These are phyloP conservation scores for Avena sativa DNA, from an alignment of 176 grass and related monocot genomes.

Conservation along the genomic window DNA sequence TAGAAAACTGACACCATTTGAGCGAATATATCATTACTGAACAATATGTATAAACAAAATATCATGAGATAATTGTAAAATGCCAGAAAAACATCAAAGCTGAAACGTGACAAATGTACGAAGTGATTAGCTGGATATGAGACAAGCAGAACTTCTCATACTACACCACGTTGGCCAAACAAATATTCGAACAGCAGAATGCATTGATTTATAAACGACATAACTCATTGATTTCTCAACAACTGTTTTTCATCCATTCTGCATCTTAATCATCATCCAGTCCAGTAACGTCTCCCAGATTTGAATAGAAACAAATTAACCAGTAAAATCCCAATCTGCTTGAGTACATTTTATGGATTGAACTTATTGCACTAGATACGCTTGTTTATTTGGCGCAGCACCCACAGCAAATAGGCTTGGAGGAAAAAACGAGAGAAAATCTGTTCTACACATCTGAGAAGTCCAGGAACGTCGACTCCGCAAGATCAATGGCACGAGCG, in stretches of 20 bases:
- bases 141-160: background rate
- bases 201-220: background rate
- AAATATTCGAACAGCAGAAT: background rate
- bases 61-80: background rate
- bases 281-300: background rate
- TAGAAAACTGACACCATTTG: background rate
- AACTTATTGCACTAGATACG: background rate
- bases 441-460: background rate
- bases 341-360: conserved; percentile 40
- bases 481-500: conserved; percentile 78
- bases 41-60: background rate
- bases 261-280: background rate
- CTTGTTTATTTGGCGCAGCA: background rate
- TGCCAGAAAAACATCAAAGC: background rate
- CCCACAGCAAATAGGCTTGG: background rate
- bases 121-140: background rate
- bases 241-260: background rate
- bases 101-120: background rate
- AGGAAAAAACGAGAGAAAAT: background rate
- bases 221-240: background rate
- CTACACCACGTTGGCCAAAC: background rate
- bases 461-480: conserved; percentile 68
- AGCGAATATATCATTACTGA: background rate
- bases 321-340: background rate
- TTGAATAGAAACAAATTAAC: background rate